phyloP scores from a whole-genome alignment of 345 rosid genomes.

The Lagerstroemia speciosa region DNA sequence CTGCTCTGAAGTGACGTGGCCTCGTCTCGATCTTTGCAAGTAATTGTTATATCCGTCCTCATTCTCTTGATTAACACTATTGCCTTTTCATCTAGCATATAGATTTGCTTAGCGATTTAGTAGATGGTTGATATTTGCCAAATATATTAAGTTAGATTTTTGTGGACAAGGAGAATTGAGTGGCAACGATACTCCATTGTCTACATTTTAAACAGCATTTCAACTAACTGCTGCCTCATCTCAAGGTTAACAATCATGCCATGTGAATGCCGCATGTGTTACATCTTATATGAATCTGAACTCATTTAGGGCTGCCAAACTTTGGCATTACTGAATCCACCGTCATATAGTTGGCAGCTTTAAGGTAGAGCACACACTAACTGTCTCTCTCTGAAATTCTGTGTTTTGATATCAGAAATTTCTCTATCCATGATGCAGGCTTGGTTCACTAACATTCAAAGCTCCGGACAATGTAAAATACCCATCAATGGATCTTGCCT shows the following conservation, averaged over 20 bases:
- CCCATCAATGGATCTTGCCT: constrained; percentile 93
- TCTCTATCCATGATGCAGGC: constrained; percentile 34
- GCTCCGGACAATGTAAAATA: constrained; percentile 81
- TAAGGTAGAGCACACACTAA: not conserved
- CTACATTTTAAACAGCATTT: not conserved
- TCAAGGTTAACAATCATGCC: not conserved
- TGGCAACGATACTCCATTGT: no score
- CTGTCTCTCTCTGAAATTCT: not conserved
- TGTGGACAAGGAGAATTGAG: no score
- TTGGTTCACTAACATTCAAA: constrained; percentile 81
- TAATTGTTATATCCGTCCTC: constrained; percentile 18
- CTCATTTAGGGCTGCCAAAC: not conserved
- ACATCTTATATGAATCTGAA: no score
- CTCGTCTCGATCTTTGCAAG: constrained; percentile 97
- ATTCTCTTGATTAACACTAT: not conserved
- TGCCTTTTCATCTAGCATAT: not conserved
- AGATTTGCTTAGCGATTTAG: not conserved
- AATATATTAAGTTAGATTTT: no score
- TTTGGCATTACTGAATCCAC: not conserved
- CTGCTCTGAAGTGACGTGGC: constrained; percentile 96
- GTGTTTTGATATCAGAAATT: not conserved
- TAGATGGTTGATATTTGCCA: not conserved
- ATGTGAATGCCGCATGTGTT: not conserved
- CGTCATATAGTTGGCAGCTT: not conserved
- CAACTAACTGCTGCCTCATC: not conserved